Conservation (phyloP, 2,329 filamentous ascomycete species). For the Claviceps citrina region DNA sequence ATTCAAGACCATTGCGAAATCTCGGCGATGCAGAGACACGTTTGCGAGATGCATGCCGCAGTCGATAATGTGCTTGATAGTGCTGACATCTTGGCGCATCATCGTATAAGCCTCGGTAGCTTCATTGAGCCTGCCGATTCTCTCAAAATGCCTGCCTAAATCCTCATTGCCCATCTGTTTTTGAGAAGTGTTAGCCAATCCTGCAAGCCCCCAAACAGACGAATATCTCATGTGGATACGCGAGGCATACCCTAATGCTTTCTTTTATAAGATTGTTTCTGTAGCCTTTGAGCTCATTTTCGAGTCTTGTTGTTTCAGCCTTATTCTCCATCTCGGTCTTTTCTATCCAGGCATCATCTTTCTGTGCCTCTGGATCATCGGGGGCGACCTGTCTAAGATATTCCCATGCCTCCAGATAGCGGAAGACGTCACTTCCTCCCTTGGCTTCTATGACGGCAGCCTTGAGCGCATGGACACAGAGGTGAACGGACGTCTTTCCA, state of each 20-base stretch:
- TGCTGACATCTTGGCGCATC: slow-evolving; percentile 84
- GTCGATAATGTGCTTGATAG: slow-evolving; percentile 66
- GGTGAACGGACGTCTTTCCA: slow-evolving; percentile 57
- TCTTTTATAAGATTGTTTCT: slow-evolving; percentile 97
- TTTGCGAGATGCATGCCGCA: slow-evolving; percentile 66
- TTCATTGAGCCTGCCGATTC: slow-evolving; percentile 54
- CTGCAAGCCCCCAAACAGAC: not conserved
- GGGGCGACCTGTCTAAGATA: slow-evolving; percentile 49
- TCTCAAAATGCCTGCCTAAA: slow-evolving; percentile 68
- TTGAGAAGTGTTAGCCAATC: not conserved
- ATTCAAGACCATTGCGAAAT: slow-evolving; percentile 56
- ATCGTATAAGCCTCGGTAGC: slow-evolving; percentile 66
- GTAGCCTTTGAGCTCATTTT: slow-evolving; percentile 76
- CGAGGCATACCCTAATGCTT: slow-evolving; percentile 60
- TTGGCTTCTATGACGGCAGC: slow-evolving; percentile 64
- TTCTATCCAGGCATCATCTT: slow-evolving; percentile 64
- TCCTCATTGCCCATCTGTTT: slow-evolving; percentile 85
- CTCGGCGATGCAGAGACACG: slow-evolving; percentile 58
- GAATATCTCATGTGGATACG: not conserved
- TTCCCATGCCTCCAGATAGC: slow-evolving; percentile 56
- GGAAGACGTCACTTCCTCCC: slow-evolving; percentile 52
- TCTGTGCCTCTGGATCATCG: slow-evolving; percentile 47
- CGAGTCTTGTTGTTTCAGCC: slow-evolving; percentile 57
- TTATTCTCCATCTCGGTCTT: slow-evolving; percentile 50
- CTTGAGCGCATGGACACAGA: slow-evolving; percentile 68